phyloP scores from a whole-genome alignment of 345 rosid genomes.

The Garcia nutans region DNA sequence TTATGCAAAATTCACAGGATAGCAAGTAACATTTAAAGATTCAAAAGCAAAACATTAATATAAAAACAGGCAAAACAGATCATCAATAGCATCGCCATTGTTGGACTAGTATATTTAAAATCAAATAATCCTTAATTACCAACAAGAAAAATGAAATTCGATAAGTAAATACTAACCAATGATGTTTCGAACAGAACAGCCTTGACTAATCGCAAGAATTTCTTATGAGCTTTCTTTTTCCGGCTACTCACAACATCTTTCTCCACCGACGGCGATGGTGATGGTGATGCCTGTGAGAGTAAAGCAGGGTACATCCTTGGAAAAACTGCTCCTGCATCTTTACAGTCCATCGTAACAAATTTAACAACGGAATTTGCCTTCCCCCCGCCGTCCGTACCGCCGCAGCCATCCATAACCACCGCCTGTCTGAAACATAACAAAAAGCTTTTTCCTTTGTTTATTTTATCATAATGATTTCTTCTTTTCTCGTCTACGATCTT shows the following conservation, averaged over 20 bases:
- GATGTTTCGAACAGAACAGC: conserved; percentile 43
- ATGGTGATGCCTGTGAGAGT: neutral
- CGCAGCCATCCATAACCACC: conserved; percentile 6
- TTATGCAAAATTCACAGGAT: no score
- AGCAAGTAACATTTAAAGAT: no score
- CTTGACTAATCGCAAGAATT: conserved; percentile 29
- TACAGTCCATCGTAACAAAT: neutral
- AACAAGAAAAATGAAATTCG: no score
- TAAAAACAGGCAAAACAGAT: neutral
- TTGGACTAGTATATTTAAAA: no score
- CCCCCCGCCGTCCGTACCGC: neutral
- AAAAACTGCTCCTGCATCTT: conserved; percentile 9
- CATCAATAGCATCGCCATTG: neutral
- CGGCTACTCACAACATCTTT: neutral
- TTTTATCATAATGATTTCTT: neutral
- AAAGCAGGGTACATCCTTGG: neutral
- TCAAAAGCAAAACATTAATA: no score
- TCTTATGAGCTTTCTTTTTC: conserved; percentile 19
- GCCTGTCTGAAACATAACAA: conserved; percentile 25
- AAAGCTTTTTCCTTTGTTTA: neutral
- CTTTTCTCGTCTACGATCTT: neutral
- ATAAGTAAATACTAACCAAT: conserved; percentile 36
- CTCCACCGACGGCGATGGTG: neutral
- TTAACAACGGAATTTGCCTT: neutral
- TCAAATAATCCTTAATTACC: no score